Base-by-base conservation (phyloP, 139 green algal genomes). In the Asterochloris sp. region DNA sequence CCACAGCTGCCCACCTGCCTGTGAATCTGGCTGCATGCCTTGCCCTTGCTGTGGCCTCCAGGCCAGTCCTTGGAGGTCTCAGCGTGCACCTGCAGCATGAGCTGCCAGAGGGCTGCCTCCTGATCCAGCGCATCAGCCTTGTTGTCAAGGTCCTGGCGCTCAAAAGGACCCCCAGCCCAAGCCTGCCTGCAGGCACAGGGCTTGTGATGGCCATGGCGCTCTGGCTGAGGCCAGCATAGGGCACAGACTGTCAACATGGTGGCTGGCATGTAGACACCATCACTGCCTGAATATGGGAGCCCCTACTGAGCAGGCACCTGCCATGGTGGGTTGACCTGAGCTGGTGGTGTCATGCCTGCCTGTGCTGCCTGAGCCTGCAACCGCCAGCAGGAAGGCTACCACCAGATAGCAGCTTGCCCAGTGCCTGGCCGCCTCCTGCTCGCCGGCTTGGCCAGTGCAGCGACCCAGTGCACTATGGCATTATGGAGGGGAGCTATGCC, bases 101-200 rank as follows among this genome's bases (percentile, higher is more conserved):
- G 74, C 27, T 54, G 74, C 74, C 74, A 79, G 27, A 47, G 62
- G 13, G 27, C 28, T 16, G 74, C 74, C 74, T 79, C 74, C 26
- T 54, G 38, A 6, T 54, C 38, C 38, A 54, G 38, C 38, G 38
- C 38, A 54, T 2, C 38, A 54, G 38, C 38, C 38, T 6, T 54
- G 4, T 54, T 54, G 38, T 54, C 38, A 6, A 54, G 38, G 38
- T 54, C 38, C 38, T 54, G 38, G 38, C 38, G 38, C 38, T 54
- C 38, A 54, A 54, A 54, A 6, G 6, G 4, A 54, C 38, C 38
- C 38, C 38, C 38, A 54, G 38, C 38, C 38, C 38, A 54, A 10
- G 38, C 38, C 38, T 54, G 38, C 38, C 38, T 54, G 38, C 38
- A 54, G 4, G 2, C 38, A 6, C 38, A 54, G 38, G 38, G 38